Evolutionary conservation across 768 basidiomycete genomes (phyloP).

Genomic region (Termitomyces sp.): DNA sequence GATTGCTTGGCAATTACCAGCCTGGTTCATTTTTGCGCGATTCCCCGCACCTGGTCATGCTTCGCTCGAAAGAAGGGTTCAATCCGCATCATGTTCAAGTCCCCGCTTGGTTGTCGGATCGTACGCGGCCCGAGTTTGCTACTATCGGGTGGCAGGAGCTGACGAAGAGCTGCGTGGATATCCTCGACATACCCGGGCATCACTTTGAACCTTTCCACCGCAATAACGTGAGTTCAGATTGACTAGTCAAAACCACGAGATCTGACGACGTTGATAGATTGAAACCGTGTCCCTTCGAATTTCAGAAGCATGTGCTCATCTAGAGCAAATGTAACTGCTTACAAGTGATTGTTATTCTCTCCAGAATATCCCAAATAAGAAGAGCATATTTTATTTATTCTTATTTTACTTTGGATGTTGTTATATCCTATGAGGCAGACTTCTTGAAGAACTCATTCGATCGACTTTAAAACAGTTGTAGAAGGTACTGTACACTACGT

Average conservation of each 20-base stretch:
- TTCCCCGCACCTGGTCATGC: conserved; percentile 36
- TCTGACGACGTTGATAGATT: neutral
- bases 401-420: neutral
- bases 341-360: neutral
- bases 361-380: neutral
- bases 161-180: conserved; percentile 28
- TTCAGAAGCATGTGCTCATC: neutral
- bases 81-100: conserved; percentile 27
- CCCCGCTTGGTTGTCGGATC: conserved; percentile 48
- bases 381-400: neutral
- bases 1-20: conserved; percentile 41
- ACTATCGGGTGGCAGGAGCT: conserved; percentile 44
- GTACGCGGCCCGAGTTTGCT: conserved; percentile 25
- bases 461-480: neutral
- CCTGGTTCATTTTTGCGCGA: conserved; percentile 21
- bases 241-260: neutral
- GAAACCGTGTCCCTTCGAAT: neutral
- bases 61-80: conserved; percentile 50
- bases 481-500: neutral
- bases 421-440: too few relatives aligned
- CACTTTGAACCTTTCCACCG: conserved; percentile 57
- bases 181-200: conserved; percentile 57
- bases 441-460: neutral
- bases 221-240: conserved; percentile 33
- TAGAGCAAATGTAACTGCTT: neutral